These are phyloP conservation scores for Coemansia brasiliensis DNA, from an alignment of 192 early-diverging fungal genomes.

Conservation along the genomic window DNA sequence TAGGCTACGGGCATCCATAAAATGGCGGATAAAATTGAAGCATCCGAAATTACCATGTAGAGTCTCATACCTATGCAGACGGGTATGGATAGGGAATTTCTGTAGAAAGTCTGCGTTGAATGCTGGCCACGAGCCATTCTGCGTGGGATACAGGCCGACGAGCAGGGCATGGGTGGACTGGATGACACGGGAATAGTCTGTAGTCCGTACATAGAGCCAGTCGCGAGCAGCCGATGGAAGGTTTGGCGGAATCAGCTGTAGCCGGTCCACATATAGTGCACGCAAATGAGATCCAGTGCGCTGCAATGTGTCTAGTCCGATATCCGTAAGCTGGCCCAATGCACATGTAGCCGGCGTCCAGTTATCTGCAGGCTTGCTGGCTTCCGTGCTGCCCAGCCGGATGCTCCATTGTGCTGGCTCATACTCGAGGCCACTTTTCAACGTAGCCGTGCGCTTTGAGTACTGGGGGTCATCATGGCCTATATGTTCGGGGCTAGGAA, in stretches of 20 bases:
- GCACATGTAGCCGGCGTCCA: conserved; percentile 27
- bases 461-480: conserved; percentile 8
- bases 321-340: conserved; percentile 59
- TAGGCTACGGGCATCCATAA: not conserved
- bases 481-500: conserved; percentile 13
- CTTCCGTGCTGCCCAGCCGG: conserved; percentile 7
- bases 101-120: conserved; percentile 25
- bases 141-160: conserved; percentile 52
- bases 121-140: conserved; percentile 1
- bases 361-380: not conserved
- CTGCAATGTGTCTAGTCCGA: conserved; percentile 52
- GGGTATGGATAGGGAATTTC: conserved; percentile 29
- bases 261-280: conserved; percentile 53
- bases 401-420: conserved; percentile 37
- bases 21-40: conserved; percentile 33
- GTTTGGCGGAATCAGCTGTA: conserved; percentile 28
- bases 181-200: conserved; percentile 65
- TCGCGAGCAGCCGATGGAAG: conserved; percentile 5
- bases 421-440: conserved; percentile 32
- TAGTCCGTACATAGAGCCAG: conserved; percentile 58
- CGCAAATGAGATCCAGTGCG: conserved; percentile 47
- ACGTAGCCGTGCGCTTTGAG: conserved; percentile 16
- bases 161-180: conserved; percentile 65
- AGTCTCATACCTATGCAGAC: conserved; percentile 18
- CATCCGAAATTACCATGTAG: conserved; percentile 46